Conservation (phyloP, 2,329 filamentous ascomycete genomes). For the Aspergillus tubingensis region DNA sequence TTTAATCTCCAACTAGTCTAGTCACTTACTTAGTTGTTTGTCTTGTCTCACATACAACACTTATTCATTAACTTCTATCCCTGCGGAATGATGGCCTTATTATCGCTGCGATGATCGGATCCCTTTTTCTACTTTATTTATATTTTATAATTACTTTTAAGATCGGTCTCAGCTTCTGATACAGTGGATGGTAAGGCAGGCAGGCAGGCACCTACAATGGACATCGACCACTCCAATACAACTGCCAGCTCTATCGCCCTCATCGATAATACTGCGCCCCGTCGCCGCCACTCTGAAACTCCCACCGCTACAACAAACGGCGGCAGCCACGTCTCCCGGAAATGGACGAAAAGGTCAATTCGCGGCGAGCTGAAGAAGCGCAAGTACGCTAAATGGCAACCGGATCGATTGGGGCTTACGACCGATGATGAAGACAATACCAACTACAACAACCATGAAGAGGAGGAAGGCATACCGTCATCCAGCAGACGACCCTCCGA, state of each 20-base stretch:
- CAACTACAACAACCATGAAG: conserved; percentile 14
- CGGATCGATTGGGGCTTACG: conserved; percentile 57
- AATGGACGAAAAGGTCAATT: conserved; percentile 34
- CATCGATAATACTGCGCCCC: conserved; percentile 43
- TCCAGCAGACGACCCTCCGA: conserved; percentile 7
- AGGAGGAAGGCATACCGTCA: background rate
- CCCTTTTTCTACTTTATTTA: too few species aligned
- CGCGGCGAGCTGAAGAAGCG: conserved; percentile 42
- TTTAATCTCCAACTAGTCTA: too few species aligned
- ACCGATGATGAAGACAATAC: conserved; percentile 22
- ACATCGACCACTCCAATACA: background rate
- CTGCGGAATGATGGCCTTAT: too few species aligned
- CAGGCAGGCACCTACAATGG: background rate
- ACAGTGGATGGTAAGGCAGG: too few species aligned
- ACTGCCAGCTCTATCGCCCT: conserved; percentile 33
- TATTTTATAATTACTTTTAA: too few species aligned
- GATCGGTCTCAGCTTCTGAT: too few species aligned
- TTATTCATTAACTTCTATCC: too few species aligned
- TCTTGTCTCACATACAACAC: too few species aligned
- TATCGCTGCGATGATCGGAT: too few species aligned
- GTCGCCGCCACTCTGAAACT: conserved; percentile 21
- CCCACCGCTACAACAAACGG: conserved; percentile 10
- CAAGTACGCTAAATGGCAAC: conserved; percentile 54
- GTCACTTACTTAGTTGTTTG: too few species aligned
- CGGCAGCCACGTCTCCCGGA: conserved; percentile 20